A percentile compares a stretch with the other conserved stretches of the same genome.
phyloP scores from a whole-genome alignment of 139 green algal species.

The Haematococcus lacustris region DNA sequence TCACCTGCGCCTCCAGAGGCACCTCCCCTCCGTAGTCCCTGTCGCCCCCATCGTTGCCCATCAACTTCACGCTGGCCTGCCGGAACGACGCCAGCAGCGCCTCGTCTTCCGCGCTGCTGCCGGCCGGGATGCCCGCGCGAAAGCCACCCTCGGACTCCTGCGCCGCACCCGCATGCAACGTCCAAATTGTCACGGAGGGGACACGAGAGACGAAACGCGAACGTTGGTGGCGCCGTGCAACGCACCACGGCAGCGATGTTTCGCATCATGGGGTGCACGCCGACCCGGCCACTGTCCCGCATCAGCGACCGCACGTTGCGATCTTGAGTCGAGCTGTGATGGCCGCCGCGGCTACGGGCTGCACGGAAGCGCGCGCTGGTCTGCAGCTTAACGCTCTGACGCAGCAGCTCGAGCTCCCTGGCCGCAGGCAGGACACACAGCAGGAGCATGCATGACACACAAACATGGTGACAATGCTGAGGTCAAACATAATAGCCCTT shows the following conservation, averaged over 20 bases:
- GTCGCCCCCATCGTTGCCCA: conserved; percentile 61
- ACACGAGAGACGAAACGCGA: too few species aligned
- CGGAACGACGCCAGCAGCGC: conserved; percentile 10
- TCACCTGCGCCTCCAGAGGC: conserved; percentile 14
- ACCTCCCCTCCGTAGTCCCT: conserved; percentile 66
- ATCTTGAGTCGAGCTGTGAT: neutral
- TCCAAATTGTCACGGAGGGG: too few species aligned
- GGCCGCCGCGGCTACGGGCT: too few species aligned
- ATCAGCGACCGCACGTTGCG: conserved; percentile 20
- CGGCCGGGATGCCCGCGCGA: neutral
- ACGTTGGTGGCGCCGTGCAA: too few species aligned
- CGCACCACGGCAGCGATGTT: conserved; percentile 32
- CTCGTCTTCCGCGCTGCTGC: neutral
- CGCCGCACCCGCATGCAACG: too few species aligned
- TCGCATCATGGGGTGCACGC: conserved; percentile 59
- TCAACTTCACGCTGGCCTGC: conserved; percentile 19
- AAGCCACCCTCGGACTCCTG: neutral
- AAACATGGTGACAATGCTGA: too few species aligned
- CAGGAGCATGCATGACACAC: too few species aligned
- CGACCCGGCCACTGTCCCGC: conserved; percentile 15
- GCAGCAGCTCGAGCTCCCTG: conserved; percentile 46
- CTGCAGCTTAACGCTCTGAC: conserved; percentile 49
- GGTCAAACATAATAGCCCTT: too few species aligned
- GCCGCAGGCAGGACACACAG: neutral
- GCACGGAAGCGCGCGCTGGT: conserved; percentile 33